Base-by-base conservation (phyloP, 2,329 filamentous ascomycete genomes). In the Alternaria ethzedia region DNA sequence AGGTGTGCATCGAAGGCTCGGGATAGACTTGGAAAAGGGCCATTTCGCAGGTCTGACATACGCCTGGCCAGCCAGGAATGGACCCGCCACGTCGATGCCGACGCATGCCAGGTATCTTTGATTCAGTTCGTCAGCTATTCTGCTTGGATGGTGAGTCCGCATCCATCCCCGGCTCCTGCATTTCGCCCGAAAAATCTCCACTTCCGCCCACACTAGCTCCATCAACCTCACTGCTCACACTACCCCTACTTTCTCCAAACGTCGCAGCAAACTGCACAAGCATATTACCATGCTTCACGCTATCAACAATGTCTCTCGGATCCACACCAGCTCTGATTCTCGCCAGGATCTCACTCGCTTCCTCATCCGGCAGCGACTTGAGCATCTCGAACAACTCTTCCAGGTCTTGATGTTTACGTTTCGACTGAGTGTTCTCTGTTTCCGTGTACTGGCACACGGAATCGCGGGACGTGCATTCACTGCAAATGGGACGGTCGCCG, bases 261-360 rank as follows among this genome's bases (percentile, higher is more conserved):
- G 57, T 23, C 23, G 54, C 61, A 13, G 65, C 63, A 17, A 70
- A 54, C 20, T 69, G 59, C 57, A 70, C 56, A 8, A 70, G 67
- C 47, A 70, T 43, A 36, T 49, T 66, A n/a, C 68, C 68, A 59
- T 69, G 63, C 6, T 46, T 63, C 2, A 70, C 63, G 41, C 63
- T 63, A 36, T 68, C 66, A 6, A 70, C 65, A 15, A 71, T 50
- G 10, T 66, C 56, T n/a, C 59, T 60, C 13, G 64, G 57, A 11
- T 70, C 67, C 17, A 59, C 56, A 9, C 69, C 69, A 15, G 67
- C 63, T 49, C 69, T 61, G 36, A 71, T 64, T 43, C 67, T 66
- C 4, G 44, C 55, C 12, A 66, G 54, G 21, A 69, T 28, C 11
- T 66, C 57, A 5, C 20, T 41, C 12, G 69, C 65, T 23, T 68